Percentiles rank a stretch among this genome's conserved stretches.
These are phyloP conservation scores for Lepidopterella palustris DNA, from an alignment of 495 filamentous ascomycete genomes.

Conservation along the genomic window DNA sequence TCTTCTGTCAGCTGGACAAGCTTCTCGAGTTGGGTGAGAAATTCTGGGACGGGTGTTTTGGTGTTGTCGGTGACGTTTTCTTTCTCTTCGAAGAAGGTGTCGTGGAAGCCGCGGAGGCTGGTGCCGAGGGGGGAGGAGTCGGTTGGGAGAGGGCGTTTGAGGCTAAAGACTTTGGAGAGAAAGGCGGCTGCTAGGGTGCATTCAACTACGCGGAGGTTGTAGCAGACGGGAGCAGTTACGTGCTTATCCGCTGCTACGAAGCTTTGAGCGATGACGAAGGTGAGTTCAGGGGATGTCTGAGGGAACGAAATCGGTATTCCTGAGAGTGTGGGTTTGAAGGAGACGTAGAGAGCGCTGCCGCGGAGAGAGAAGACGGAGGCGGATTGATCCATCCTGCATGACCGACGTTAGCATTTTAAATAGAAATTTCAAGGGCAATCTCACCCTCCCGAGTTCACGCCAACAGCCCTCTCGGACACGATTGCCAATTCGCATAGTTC, in stretches of 20 bases:
- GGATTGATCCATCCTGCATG: conserved; percentile 83
- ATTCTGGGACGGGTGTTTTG: conserved; percentile 32
- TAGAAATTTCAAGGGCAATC: conserved; percentile 25
- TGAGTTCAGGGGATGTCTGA: conserved; percentile 69
- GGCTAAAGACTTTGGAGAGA: conserved; percentile 53
- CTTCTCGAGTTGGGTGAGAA: conserved; percentile 61
- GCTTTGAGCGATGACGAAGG: conserved; percentile 88
- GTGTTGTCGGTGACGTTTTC: conserved; percentile 44
- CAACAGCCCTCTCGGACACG: conserved; percentile 87
- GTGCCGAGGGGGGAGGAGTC: conserved; percentile 80
- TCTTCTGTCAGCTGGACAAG: conserved; percentile 58
- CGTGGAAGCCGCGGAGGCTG: conserved; percentile 79
- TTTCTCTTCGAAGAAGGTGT: conserved; percentile 63
- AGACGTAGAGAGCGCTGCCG: conserved; percentile 82
- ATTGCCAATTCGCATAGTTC: conserved; percentile 85
- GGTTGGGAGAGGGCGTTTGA: conserved; percentile 55
- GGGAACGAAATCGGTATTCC: conserved; percentile 80
- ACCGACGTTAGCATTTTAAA: conserved; percentile 2
- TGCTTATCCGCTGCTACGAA: conserved; percentile 93
- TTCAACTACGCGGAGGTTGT: conserved; percentile 95
- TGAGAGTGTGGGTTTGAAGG: conserved; percentile 73
- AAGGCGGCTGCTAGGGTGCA: conserved; percentile 81
- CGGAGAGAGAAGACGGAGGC: conserved; percentile 86
- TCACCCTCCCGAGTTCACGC: conserved; percentile 92
- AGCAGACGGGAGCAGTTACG: conserved; percentile 83